Evolutionary conservation across 257 asterid genomes (phyloP).

Genomic region (Solanum sparsipilum): DNA sequence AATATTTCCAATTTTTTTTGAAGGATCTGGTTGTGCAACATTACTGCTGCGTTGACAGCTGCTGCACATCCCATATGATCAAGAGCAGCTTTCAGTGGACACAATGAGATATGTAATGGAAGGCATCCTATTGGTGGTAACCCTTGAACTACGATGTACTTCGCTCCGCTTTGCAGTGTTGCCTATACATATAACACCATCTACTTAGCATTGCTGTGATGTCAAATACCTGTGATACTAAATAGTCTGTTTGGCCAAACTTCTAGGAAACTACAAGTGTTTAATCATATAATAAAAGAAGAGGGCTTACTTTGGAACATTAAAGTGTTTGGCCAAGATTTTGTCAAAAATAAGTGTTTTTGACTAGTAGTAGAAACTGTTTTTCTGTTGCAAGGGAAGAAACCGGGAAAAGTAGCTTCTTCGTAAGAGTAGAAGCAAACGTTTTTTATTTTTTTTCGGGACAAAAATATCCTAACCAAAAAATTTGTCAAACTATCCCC

Average conservation of each 20-base stretch:
- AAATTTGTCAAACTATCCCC: neutral
- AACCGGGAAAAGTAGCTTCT: neutral
- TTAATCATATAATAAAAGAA: neutral
- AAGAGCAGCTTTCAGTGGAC: neutral
- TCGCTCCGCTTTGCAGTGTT: slow-evolving; percentile 23
- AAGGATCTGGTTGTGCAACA: slow-evolving; percentile 29
- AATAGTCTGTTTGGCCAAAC: neutral
- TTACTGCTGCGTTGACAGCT: slow-evolving; percentile 18
- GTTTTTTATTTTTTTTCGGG: neutral
- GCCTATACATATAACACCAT: slow-evolving; percentile 2
- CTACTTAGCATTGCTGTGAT: neutral
- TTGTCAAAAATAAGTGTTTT: neutral
- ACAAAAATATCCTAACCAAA: neutral
- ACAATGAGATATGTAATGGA: slow-evolving; percentile 16
- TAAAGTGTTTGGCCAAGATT: neutral
- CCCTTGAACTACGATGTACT: slow-evolving; percentile 31
- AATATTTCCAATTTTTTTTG: slow-evolving; percentile 12
- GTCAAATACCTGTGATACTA: neutral
- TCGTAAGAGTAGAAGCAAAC: neutral
- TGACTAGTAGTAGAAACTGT: neutral
- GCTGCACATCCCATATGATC: slow-evolving; percentile 30
- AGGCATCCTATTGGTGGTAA: slow-evolving; percentile 48
- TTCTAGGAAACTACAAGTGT: neutral
- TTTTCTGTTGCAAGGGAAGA: neutral
- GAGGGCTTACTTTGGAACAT: neutral